Conservation (phyloP, 208 protist genomes). For the Acanthamoeba culbertsoni region DNA sequence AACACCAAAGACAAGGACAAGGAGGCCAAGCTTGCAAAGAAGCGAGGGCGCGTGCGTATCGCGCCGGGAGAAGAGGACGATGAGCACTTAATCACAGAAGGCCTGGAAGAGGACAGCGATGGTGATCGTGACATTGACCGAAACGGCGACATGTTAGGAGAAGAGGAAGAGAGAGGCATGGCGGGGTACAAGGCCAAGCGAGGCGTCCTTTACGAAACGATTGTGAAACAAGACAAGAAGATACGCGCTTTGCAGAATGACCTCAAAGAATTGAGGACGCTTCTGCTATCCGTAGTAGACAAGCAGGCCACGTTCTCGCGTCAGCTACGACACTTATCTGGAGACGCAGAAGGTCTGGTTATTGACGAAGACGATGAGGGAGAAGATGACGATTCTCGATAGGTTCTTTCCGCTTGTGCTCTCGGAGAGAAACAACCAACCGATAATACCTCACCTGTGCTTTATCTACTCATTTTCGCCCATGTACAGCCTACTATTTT, state of each 20-base stretch:
- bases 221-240: slow-evolving; percentile 20
- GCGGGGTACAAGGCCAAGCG: background rate
- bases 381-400: background rate
- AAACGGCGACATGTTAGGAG: background rate
- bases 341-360: background rate
- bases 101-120: background rate
- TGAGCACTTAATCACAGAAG: background rate
- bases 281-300: slow-evolving; percentile 30
- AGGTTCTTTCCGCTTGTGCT: no score
- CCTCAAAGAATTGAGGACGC: slow-evolving; percentile 44
- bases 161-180: background rate
- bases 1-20: background rate
- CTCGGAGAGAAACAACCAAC: no score
- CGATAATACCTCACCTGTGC: background rate
- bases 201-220: background rate
- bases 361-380: slow-evolving; percentile 23
- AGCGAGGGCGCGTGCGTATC: background rate
- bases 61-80: background rate
- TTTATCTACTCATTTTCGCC: background rate
- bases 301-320: slow-evolving; percentile 16
- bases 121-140: background rate
- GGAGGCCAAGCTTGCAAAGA: background rate
- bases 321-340: background rate
- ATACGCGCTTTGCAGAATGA: slow-evolving; percentile 20
- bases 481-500: no score